Percentiles rank a stretch among this genome's conserved stretches.
These are phyloP conservation scores for Tetracladium marchalianum DNA, from an alignment of 495 filamentous ascomycete genomes.

Conservation along the genomic window DNA sequence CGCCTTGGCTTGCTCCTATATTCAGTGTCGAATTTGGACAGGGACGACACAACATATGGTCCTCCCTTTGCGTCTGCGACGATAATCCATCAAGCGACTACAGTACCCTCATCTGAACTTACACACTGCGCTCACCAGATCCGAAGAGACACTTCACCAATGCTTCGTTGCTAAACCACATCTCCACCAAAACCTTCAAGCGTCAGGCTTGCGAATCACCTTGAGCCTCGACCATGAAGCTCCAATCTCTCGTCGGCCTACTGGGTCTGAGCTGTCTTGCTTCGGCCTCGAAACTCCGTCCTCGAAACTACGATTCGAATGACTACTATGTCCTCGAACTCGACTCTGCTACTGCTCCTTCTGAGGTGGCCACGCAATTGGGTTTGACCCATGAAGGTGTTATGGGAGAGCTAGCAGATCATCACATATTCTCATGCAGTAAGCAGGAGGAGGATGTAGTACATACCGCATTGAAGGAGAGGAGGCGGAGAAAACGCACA, in stretches of 20 bases:
- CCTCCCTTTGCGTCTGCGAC: too few species aligned
- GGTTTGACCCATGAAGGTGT: conserved; percentile 76
- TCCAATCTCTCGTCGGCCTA: conserved; percentile 21
- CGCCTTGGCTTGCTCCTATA: too few species aligned
- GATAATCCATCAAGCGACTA: too few species aligned
- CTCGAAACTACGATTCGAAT: conserved; percentile 33
- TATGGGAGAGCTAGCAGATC: conserved; percentile 68
- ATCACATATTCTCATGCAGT: conserved; percentile 74
- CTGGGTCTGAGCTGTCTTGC: conserved; percentile 29
- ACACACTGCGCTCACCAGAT: too few species aligned
- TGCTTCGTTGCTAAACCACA: too few species aligned
- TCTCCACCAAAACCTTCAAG: too few species aligned
- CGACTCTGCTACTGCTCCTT: conserved; percentile 42
- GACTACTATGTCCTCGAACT: conserved; percentile 71
- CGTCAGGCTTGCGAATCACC: too few species aligned
- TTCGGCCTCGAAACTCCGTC: conserved; percentile 34
- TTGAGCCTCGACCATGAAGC: conserved; percentile 6
- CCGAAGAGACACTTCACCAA: too few species aligned
- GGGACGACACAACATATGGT: too few species aligned
- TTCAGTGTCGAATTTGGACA: too few species aligned
- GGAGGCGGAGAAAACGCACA: conserved; percentile 48
- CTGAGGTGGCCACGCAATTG: conserved; percentile 60
- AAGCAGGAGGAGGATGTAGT: conserved; percentile 40
- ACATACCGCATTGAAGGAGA: conserved; percentile 31
- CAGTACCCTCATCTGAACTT: too few species aligned